Conservation (phyloP, 768 basidiomycete species). For the Tylopilus felleus region DNA sequence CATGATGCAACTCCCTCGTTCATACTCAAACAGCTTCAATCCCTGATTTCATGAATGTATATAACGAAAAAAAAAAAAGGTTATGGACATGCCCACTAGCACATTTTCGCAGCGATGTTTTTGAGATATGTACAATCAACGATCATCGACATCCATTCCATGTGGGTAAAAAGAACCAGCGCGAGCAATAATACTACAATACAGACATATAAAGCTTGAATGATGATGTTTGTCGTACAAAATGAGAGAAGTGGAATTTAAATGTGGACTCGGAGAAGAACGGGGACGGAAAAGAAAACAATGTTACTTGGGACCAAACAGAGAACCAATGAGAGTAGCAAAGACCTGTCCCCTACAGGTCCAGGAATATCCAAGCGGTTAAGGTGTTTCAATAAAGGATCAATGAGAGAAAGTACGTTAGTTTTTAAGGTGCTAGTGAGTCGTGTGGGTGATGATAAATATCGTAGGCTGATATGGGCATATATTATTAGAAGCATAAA, state of each 20-base stretch:
- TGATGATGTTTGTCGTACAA: constrained; percentile 29
- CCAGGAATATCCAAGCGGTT: too few relatives aligned
- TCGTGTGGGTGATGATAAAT: too few relatives aligned
- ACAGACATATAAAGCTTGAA: constrained; percentile 26
- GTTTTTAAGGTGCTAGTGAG: too few relatives aligned
- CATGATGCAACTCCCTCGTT: background rate
- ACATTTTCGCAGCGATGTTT: background rate
- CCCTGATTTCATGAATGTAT: too few relatives aligned
- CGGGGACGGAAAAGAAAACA: too few relatives aligned
- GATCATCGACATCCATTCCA: constrained; percentile 28
- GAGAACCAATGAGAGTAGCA: constrained; percentile 19
- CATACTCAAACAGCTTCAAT: too few relatives aligned
- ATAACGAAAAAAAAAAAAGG: background rate
- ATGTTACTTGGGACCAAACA: background rate
- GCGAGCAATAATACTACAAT: constrained; percentile 24
- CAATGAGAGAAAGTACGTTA: too few relatives aligned
- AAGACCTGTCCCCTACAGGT: too few relatives aligned
- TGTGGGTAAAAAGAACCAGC: constrained; percentile 20
- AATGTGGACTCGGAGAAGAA: background rate
- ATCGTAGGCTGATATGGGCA: too few relatives aligned
- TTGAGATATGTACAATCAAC: constrained; percentile 26
- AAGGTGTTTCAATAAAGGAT: too few relatives aligned
- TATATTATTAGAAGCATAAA: too few relatives aligned
- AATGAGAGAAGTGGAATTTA: background rate
- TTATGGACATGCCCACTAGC: background rate